Evolutionary conservation across 805 yeast genomes (phyloP).

Genomic region (Metschnikowia continentalis): DNA sequence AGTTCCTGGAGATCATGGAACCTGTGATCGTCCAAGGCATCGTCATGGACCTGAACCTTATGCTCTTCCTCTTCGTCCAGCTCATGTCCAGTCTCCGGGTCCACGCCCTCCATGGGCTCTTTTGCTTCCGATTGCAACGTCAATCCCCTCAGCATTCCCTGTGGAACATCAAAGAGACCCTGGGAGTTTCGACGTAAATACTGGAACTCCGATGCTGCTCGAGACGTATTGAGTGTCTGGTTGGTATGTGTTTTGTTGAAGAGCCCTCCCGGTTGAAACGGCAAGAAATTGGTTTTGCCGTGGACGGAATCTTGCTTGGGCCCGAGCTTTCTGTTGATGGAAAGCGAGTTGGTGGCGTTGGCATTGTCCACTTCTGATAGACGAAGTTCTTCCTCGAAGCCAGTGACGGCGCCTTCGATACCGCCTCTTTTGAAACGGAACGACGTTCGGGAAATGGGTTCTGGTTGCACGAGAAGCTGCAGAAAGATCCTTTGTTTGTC

Average conservation of each 20-base stretch:
- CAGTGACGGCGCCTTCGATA: slow-evolving; percentile 61
- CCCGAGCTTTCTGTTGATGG: slow-evolving; percentile 64
- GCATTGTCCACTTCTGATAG: slow-evolving; percentile 47
- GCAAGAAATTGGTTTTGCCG: slow-evolving; percentile 73
- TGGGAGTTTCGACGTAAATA: slow-evolving; percentile 59
- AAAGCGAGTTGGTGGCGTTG: slow-evolving; percentile 65
- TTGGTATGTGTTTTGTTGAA: slow-evolving; percentile 20
- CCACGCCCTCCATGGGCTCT: slow-evolving; percentile 7
- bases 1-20: slow-evolving; percentile 34
- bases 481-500: slow-evolving; percentile 35
- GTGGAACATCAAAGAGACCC: slow-evolving; percentile 81
- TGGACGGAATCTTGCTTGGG: slow-evolving; percentile 56
- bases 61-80: background rate
- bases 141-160: slow-evolving; percentile 76
- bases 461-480: slow-evolving; percentile 55
- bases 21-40: slow-evolving; percentile 3
- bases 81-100: slow-evolving; percentile 6
- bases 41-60: background rate
- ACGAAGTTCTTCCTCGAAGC: slow-evolving; percentile 53
- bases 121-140: slow-evolving; percentile 14
- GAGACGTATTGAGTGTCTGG: slow-evolving; percentile 13
- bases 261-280: slow-evolving; percentile 91
- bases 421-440: slow-evolving; percentile 72
- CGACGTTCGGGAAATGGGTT: slow-evolving; percentile 56
- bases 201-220: slow-evolving; percentile 14